These are phyloP conservation scores for Blastobotrys terrestris DNA, from an alignment of 805 yeast species.

Conservation along the genomic window DNA sequence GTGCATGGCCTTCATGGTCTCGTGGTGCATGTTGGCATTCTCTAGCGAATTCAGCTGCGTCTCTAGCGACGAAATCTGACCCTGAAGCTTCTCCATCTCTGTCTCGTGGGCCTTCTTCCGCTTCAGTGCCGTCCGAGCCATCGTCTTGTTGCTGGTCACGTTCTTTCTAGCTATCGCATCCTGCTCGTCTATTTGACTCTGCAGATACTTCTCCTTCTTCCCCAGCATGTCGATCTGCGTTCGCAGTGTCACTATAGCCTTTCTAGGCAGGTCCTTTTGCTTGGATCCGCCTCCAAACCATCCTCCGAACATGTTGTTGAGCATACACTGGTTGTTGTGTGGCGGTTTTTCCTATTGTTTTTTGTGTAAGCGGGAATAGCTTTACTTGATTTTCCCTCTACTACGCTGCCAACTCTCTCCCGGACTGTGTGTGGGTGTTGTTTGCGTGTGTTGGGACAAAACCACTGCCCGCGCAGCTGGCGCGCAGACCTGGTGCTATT, in stretches of 20 bases:
- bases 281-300: constrained; percentile 66
- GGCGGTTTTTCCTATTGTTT: background rate
- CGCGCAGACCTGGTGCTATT: no score
- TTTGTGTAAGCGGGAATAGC: background rate
- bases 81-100: constrained; percentile 72
- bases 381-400: no score
- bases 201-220: constrained; percentile 77
- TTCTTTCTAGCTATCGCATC: constrained; percentile 74
- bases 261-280: constrained; percentile 80
- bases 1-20: constrained; percentile 98
- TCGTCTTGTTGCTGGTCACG: constrained; percentile 59
- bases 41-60: constrained; percentile 87
- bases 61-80: constrained; percentile 85
- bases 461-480: no score
- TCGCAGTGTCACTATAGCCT: constrained; percentile 83
- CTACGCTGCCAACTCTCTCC: no score
- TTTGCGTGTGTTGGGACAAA: no score
- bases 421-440: no score
- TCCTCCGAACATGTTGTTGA: background rate
- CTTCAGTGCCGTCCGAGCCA: constrained; percentile 82
- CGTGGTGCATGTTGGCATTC: constrained; percentile 91
- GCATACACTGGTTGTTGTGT: background rate
- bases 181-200: constrained; percentile 76
- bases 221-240: constrained; percentile 82
- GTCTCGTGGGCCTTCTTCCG: constrained; percentile 77